phyloP scores from a whole-genome alignment of 176 grass and related monocot species.

The Triticum turgidum region DNA sequence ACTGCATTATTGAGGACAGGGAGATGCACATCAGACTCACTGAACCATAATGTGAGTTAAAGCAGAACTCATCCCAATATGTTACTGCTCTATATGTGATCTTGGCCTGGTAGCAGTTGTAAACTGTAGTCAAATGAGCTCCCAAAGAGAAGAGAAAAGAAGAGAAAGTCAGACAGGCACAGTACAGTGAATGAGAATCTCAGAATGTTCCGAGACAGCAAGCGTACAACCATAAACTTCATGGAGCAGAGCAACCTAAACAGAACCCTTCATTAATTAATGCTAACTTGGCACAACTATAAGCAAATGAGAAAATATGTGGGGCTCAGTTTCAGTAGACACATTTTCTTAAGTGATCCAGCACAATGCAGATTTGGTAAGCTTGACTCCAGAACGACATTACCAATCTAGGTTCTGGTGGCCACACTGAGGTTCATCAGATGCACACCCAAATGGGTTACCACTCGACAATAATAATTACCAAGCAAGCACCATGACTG shows the following conservation, averaged over 20 bases:
- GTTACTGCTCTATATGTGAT: neutral
- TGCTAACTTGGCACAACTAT: neutral
- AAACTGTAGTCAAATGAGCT: neutral
- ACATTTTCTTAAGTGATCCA: neutral
- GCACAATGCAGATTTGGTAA: neutral
- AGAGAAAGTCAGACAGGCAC: neutral
- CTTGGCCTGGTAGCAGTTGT: neutral
- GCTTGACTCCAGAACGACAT: neutral
- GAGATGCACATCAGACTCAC: neutral
- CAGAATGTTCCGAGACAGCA: constrained; percentile 20
- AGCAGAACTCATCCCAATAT: neutral
- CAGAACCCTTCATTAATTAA: neutral
- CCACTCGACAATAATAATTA: neutral
- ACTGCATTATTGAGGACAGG: neutral
- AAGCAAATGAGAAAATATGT: neutral
- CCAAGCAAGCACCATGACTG: neutral
- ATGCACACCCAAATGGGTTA: too few species aligned
- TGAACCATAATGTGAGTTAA: neutral
- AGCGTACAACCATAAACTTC: constrained; percentile 1
- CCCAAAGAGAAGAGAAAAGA: neutral
- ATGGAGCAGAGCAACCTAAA: constrained; percentile 58
- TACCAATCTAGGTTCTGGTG: too few species aligned
- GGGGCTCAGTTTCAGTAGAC: neutral
- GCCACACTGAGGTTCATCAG: too few species aligned
- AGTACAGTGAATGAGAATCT: constrained; percentile 15